Conservation (phyloP, 805 yeast species). For the Metschnikowia similis region DNA sequence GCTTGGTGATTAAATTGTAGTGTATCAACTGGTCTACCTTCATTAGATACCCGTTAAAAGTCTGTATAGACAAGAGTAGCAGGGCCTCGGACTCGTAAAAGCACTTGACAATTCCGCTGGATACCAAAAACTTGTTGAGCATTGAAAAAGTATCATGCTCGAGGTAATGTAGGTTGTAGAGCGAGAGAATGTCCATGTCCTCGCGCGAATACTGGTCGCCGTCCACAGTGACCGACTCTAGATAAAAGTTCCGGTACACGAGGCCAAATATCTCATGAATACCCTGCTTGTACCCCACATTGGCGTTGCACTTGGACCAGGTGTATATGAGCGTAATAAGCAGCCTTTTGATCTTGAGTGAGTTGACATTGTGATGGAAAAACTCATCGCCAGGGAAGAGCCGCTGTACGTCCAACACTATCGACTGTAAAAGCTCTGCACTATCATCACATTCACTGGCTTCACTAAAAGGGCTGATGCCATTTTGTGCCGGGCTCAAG, state of each 20-base stretch:
- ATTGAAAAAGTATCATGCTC: conserved; percentile 43
- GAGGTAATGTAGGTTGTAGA: conserved; percentile 37
- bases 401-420: conserved; percentile 50
- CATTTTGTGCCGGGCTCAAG: conserved; percentile 8
- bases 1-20: conserved; percentile 39
- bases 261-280: conserved; percentile 52
- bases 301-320: conserved; percentile 48
- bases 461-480: neutral
- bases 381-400: conserved; percentile 46
- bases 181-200: conserved; percentile 33
- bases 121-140: conserved; percentile 39
- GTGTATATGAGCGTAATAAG: conserved; percentile 43
- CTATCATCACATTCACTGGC: conserved; percentile 22
- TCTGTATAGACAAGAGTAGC: conserved; percentile 44
- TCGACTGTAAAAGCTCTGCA: conserved; percentile 36
- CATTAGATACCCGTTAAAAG: conserved; percentile 45
- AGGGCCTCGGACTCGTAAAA: conserved; percentile 38
- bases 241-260: conserved; percentile 36
- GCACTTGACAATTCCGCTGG: conserved; percentile 33
- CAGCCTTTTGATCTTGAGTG: conserved; percentile 21
- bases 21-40: conserved; percentile 47
- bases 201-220: conserved; percentile 13
- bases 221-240: conserved; percentile 28
- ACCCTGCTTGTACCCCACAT: conserved; percentile 44
- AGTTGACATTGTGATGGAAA: conserved; percentile 15